Evolutionary conservation across 371 early-diverging fungal genomes (phyloP).

Genomic region (Cokeromyces recurvatus): DNA sequence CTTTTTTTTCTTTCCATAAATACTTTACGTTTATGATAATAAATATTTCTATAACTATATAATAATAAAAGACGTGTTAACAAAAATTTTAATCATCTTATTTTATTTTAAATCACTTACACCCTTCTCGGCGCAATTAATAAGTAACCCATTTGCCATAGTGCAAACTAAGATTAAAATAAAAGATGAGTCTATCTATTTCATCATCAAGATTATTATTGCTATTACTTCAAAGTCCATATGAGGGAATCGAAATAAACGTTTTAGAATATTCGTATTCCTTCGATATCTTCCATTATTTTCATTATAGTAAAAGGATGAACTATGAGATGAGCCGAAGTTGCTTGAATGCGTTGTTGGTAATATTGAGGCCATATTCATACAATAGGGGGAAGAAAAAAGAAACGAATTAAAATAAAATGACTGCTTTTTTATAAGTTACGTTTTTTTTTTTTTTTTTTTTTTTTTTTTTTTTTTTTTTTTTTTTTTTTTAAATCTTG

Average conservation of each 20-base stretch:
- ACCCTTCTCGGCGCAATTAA: constrained; percentile 83
- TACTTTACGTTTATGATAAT: constrained; percentile 84
- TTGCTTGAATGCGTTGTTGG: too few species aligned
- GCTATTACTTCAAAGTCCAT: constrained; percentile 77
- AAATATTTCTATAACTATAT: constrained; percentile 87
- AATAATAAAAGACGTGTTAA: too few species aligned
- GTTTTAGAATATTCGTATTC: constrained; percentile 28
- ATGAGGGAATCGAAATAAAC: constrained; percentile 72
- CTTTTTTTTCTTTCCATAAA: too few species aligned
- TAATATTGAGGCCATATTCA: constrained; percentile 5
- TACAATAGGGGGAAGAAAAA: background rate
- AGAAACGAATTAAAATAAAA: background rate
- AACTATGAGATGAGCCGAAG: too few species aligned
- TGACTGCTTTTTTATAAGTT: too few species aligned
- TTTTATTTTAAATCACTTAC: too few species aligned
- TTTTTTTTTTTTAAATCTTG: too few species aligned
- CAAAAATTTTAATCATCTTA: too few species aligned
- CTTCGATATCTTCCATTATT: constrained; percentile 1
- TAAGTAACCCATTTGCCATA: constrained; percentile 90
- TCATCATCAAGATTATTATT: background rate
- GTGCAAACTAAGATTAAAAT: background rate
- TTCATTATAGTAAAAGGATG: constrained; percentile 1
- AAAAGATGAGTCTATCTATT: background rate
- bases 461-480: too few species aligned
- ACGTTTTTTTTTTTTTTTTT: too few species aligned